Percentiles rank a stretch among this genome's conserved stretches.
These are phyloP conservation scores for Cyberlindnera suaveolens DNA, from an alignment of 805 yeast genomes.

Conservation along the genomic window DNA sequence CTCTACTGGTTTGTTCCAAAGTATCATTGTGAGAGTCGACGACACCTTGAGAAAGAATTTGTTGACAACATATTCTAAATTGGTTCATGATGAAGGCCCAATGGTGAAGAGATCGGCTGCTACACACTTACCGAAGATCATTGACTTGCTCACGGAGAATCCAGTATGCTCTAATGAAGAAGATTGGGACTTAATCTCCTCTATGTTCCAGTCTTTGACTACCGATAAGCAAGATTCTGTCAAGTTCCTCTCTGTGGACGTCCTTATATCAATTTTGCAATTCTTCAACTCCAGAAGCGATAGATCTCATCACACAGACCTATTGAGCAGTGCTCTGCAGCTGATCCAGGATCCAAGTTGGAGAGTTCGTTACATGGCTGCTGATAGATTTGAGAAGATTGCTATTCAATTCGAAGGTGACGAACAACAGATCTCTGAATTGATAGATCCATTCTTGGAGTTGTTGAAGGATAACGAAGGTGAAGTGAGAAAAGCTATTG, in stretches of 20 bases:
- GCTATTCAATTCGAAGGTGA: conserved; percentile 58
- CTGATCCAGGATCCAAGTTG: conserved; percentile 87
- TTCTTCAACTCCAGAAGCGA: conserved; percentile 58
- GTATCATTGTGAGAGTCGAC: conserved; percentile 56
- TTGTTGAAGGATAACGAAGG: conserved; percentile 91
- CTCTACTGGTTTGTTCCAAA: conserved; percentile 79
- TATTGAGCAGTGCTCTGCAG: conserved; percentile 58
- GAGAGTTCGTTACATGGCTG: conserved; percentile 98
- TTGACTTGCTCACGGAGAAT: conserved; percentile 49
- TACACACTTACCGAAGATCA: conserved; percentile 66
- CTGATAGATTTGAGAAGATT: conserved; percentile 80
- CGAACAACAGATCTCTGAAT: conserved; percentile 43
- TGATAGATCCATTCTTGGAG: conserved; percentile 56
- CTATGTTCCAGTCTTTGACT: conserved; percentile 73
- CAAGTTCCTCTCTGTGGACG: conserved; percentile 82
- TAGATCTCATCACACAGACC: conserved; percentile 51
- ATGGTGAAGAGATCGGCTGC: conserved; percentile 98
- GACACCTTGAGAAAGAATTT: conserved; percentile 52
- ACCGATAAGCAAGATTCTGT: conserved; percentile 93
- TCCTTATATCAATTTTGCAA: conserved; percentile 72
- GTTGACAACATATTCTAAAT: conserved; percentile 57
- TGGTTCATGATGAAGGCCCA: conserved; percentile 89
- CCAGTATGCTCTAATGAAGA: conserved; percentile 42
- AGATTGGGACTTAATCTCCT: conserved; percentile 73
- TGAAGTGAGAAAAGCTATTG: conserved; percentile 92